Percentiles rank a stretch among this genome's conserved stretches.
Conservation (phyloP, 768 basidiomycete species). For the Inosperma sp. region DNA sequence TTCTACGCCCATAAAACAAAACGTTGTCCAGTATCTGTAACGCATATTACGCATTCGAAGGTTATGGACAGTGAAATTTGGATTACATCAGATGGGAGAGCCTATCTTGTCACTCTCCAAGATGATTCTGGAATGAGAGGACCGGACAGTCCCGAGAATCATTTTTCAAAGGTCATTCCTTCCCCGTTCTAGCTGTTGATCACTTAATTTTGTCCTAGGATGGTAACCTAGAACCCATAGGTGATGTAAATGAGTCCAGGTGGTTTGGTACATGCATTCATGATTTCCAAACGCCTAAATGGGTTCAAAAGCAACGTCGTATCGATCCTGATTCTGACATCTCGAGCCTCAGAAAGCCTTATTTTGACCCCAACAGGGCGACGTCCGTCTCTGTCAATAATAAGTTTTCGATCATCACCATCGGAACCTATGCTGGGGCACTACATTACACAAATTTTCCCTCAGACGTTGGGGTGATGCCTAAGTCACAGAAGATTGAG, state of each 20-base stretch:
- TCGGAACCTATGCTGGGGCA: constrained; percentile 65
- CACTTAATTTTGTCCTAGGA: constrained; percentile 1
- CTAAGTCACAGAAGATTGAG: constrained; percentile 56
- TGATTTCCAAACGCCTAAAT: constrained; percentile 65
- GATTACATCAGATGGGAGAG: constrained; percentile 82
- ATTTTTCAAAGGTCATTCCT: constrained; percentile 15
- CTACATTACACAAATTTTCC: constrained; percentile 69
- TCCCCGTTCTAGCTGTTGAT: neutral
- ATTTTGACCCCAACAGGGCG: constrained; percentile 64
- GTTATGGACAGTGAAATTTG: constrained; percentile 67
- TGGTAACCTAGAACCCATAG: constrained; percentile 4
- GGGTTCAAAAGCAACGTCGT: constrained; percentile 72
- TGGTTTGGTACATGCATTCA: constrained; percentile 85
- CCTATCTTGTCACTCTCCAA: constrained; percentile 67
- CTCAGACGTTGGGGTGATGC: constrained; percentile 50
- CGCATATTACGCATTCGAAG: constrained; percentile 55
- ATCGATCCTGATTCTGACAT: constrained; percentile 43
- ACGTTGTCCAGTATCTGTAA: constrained; percentile 51
- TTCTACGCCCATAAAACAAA: neutral
- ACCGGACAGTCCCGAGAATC: constrained; percentile 19
- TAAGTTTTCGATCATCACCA: constrained; percentile 76
- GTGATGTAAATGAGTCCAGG: constrained; percentile 24
- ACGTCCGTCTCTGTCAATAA: constrained; percentile 65
- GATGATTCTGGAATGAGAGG: constrained; percentile 32
- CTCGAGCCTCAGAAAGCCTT: constrained; percentile 30